Evolutionary conservation across 306 rosid genomes (phyloP).

Genomic region (Arachis stenosperma): DNA sequence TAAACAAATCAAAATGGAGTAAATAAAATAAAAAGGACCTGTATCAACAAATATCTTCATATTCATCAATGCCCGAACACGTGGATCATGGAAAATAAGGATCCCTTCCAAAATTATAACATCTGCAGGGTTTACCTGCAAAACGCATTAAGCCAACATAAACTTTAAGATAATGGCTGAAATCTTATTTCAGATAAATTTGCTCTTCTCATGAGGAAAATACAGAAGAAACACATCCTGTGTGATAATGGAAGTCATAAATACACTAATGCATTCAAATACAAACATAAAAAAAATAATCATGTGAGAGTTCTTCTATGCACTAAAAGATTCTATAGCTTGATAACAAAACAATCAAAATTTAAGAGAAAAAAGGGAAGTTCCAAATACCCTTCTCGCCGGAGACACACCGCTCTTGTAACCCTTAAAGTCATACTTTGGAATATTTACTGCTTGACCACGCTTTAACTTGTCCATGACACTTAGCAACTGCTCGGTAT

Average conservation of each 20-base stretch:
- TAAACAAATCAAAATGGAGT: conserved; percentile 28
- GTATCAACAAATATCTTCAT: conserved; percentile 99
- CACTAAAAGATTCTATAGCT: conserved; percentile 17
- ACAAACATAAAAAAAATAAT: conserved; percentile 18
- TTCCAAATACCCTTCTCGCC: conserved; percentile 79
- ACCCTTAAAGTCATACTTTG: conserved; percentile 93
- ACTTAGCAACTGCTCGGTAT: conserved; percentile 70
- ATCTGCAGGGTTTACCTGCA: conserved; percentile 92
- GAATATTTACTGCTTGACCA: conserved; percentile 92
- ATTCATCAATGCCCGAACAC: conserved; percentile 88
- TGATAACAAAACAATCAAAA: conserved; percentile 24
- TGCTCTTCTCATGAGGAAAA: conserved; percentile 4
- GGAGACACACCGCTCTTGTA: conserved; percentile 78
- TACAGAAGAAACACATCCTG: neutral
- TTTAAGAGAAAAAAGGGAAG: conserved; percentile 2
- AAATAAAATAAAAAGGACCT: conserved; percentile 70
- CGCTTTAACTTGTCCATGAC: conserved; percentile 86
- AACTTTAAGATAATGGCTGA: conserved; percentile 10
- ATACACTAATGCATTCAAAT: conserved; percentile 28
- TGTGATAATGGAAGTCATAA: conserved; percentile 25
- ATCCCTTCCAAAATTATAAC: conserved; percentile 98
- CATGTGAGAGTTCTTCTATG: conserved; percentile 24
- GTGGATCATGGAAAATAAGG: conserved; percentile 94
- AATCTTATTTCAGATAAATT: conserved; percentile 18
- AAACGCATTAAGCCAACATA: conserved; percentile 36